Conservation (phyloP, 352 stramenopile genomes). For the Phytophthora cajani region DNA sequence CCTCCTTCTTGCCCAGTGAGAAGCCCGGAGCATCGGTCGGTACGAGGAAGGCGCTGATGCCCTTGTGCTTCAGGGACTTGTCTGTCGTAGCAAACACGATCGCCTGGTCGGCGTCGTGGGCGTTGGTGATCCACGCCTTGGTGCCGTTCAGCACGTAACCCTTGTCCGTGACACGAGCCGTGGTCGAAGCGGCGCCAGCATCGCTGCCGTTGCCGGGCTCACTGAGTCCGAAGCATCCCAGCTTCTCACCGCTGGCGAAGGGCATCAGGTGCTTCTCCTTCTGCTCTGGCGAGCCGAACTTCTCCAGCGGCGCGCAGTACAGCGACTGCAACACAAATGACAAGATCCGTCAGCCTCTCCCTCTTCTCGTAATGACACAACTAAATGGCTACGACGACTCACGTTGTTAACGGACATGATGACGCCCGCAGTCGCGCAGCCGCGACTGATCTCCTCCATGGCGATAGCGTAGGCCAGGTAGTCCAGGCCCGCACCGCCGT, state of each 20-base stretch:
- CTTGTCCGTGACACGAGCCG: constrained; percentile 80
- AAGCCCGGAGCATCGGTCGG: constrained; percentile 92
- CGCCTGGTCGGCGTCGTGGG: constrained; percentile 91
- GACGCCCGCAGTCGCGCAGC: constrained; percentile 95
- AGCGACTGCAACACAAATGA: constrained; percentile 79
- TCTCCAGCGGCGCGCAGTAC: constrained; percentile 95
- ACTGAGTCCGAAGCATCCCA: constrained; percentile 96
- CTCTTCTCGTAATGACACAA: neutral
- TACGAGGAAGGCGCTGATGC: constrained; percentile 97
- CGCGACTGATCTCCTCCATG: constrained; percentile 97
- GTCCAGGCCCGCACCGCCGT: constrained; percentile 94
- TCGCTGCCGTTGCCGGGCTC: constrained; percentile 95
- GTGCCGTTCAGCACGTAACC: constrained; percentile 97
- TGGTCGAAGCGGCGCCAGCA: constrained; percentile 94
- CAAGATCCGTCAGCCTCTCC: neutral
- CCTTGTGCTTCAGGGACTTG: constrained; percentile 95
- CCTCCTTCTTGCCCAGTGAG: constrained; percentile 97
- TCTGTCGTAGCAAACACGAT: constrained; percentile 98
- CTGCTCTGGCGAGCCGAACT: constrained; percentile 93
- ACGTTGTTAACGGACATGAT: constrained; percentile 97
- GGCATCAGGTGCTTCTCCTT: constrained; percentile 91
- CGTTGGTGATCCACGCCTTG: constrained; percentile 98
- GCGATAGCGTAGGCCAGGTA: constrained; percentile 97
- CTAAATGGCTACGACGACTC: constrained; percentile 13
- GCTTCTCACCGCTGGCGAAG: constrained; percentile 90